A percentile compares a stretch with the other conserved stretches of the same genome.
These are phyloP conservation scores for Tolypocladium sp. DNA, from an alignment of 2,329 filamentous ascomycete species.

Conservation along the genomic window DNA sequence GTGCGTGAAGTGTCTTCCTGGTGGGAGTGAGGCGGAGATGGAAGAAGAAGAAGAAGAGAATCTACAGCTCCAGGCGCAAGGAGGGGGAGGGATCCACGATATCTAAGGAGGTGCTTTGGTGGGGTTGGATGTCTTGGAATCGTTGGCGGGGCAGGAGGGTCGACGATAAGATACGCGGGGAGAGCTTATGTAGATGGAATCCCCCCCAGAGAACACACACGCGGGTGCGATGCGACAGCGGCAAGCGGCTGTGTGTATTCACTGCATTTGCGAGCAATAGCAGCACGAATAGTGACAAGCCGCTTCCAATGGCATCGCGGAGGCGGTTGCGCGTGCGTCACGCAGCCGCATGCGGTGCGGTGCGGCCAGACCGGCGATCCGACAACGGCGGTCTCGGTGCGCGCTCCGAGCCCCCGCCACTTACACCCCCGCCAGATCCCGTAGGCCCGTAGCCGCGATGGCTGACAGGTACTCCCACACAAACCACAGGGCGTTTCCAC, in stretches of 20 bases:
- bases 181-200: background rate
- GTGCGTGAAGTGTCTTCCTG: background rate
- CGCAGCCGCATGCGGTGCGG: background rate
- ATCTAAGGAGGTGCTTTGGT: background rate
- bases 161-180: background rate
- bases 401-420: background rate
- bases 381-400: constrained; percentile 1
- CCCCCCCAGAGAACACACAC: background rate
- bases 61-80: background rate
- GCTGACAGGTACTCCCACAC: no score
- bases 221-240: background rate
- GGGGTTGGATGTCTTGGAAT: background rate
- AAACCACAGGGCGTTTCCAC: background rate
- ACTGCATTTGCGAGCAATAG: background rate
- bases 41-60: background rate
- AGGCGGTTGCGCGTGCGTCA: no score
- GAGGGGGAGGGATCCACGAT: background rate
- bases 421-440: no score
- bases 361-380: background rate
- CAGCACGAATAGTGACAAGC: no score
- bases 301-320: no score
- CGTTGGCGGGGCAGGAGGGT: background rate
- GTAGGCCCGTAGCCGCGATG: background rate
- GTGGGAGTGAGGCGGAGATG: background rate
- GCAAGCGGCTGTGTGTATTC: background rate